Evolutionary conservation across 2,329 filamentous ascomycete genomes (phyloP).

Genomic region (Fusarium sp.): DNA sequence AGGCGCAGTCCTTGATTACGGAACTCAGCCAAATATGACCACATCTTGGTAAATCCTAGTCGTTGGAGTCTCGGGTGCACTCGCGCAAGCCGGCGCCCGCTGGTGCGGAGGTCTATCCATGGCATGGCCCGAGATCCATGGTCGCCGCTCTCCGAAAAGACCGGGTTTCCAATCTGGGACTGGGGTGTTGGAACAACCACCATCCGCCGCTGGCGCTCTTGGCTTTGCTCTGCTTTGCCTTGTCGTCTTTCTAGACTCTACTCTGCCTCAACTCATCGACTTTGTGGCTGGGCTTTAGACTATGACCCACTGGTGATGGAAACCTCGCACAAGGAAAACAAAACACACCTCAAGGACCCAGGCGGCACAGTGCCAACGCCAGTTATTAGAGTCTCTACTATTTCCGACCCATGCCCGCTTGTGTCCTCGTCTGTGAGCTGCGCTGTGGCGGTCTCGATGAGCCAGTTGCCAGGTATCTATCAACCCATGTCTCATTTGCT

Average conservation of each 20-base stretch:
- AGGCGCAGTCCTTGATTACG: slow-evolving; percentile 12
- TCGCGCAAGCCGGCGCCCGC: slow-evolving; percentile 42
- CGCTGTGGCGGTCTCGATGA: slow-evolving; percentile 45
- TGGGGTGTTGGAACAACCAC: slow-evolving; percentile 36
- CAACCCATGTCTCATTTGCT: slow-evolving; percentile 39
- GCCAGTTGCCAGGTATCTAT: slow-evolving; percentile 38
- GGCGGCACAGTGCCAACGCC: slow-evolving; percentile 41
- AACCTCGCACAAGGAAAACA: slow-evolving; percentile 38
- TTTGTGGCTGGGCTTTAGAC: slow-evolving; percentile 34
- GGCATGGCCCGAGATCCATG: slow-evolving; percentile 35
- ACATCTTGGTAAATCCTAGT: slow-evolving; percentile 32
- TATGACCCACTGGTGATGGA: slow-evolving; percentile 30
- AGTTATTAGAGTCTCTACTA: slow-evolving; percentile 29
- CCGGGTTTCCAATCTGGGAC: slow-evolving; percentile 36
- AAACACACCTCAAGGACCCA: slow-evolving; percentile 5
- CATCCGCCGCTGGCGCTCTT: slow-evolving; percentile 25
- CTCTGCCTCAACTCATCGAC: slow-evolving; percentile 17
- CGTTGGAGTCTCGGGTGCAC: slow-evolving; percentile 38
- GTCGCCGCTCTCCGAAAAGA: slow-evolving; percentile 36
- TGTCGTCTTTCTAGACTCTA: slow-evolving; percentile 11
- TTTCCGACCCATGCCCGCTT: slow-evolving; percentile 38
- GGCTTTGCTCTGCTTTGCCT: slow-evolving; percentile 3
- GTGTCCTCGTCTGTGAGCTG: slow-evolving; percentile 37
- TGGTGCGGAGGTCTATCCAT: slow-evolving; percentile 41
- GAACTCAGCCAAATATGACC: slow-evolving; percentile 42